Evolutionary conservation across 352 stramenopile species (phyloP), one percentile per base, ranked within the genome.

Genomic region (Phytopythium kandeliae): DNA sequence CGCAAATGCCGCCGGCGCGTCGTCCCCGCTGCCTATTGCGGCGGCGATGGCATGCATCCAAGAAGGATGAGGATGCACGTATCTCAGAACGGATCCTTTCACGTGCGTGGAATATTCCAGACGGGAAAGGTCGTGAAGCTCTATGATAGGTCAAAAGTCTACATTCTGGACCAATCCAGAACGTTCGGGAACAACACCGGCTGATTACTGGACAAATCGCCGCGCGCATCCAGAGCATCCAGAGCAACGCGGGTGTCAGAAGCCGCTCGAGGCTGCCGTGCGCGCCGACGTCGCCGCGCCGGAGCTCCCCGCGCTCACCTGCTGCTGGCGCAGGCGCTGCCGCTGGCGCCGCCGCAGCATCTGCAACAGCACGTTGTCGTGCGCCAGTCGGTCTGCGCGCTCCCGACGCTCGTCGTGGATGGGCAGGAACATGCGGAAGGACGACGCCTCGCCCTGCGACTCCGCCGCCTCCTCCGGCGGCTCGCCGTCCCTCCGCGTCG

Each of bases 351-450:
- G 71, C 19, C 62, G 58, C 45, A 87, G 58, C 73, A 87, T 84
- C 19, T 69, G 69, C 41, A 74, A 66, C 21, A 87, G 67, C 46
- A 85, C 58, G 37, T 87, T 87, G 21, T 69, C 73, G 58, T 22
- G 31, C 76, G 71, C 49, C 85, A 87, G 30, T 48, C 44, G 4
- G 73, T 73, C 5, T 44, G 46, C 4, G 72, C 58, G 2, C 72
- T n/a, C n/a, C n/a, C n/a, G n/a, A n/a, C n/a, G 70, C 17, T 54
- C 51, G 33, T 85, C 69, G 40, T 64, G 68, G 55, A 86, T 84
- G 30, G 71, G 71, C 36, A 81, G 38, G 22, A 86, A 58, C 74
- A 86, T 86, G 40, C 74, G 67, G 45, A 78, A 76, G 36, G 74
- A 85, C 43, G 73, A 60, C 33, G 67, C 61, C 33, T 83, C 71